phyloP scores from a whole-genome alignment of 495 filamentous ascomycete species.

The Penicillium soppii region DNA sequence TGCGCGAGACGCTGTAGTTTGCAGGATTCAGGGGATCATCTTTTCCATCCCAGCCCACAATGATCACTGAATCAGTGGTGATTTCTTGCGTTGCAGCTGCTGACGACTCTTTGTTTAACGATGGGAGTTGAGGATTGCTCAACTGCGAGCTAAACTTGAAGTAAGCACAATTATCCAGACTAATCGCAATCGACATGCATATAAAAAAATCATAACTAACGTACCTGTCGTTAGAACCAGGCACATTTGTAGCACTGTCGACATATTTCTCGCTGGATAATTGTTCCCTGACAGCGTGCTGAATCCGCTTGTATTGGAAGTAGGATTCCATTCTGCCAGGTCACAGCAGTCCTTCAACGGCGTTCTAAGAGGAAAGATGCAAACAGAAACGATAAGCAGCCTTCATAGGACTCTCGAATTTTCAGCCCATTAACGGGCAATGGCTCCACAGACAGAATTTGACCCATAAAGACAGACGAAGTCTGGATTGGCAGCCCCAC shows the following conservation, averaged over 20 bases:
- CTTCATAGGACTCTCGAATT: background rate
- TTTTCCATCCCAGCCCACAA: constrained; percentile 42
- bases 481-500: background rate
- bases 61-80: background rate
- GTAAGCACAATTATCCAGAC: background rate
- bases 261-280: background rate
- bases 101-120: background rate
- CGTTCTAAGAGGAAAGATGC: background rate
- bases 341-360: background rate
- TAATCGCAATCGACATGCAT: no score
- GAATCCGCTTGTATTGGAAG: constrained; percentile 12
- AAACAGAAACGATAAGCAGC: background rate
- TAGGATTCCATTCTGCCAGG: constrained; percentile 10
- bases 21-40: constrained; percentile 53
- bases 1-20: constrained; percentile 44
- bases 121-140: background rate
- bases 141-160: background rate
- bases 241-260: background rate
- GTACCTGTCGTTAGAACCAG: background rate
- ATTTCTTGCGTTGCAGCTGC: background rate
- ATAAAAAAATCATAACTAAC: no score
- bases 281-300: constrained; percentile 1
- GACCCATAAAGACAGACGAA: background rate
- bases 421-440: background rate
- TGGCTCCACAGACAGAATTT: background rate